phyloP scores from a whole-genome alignment of 2,329 filamentous ascomycete species.

The Fusarium albidum region DNA sequence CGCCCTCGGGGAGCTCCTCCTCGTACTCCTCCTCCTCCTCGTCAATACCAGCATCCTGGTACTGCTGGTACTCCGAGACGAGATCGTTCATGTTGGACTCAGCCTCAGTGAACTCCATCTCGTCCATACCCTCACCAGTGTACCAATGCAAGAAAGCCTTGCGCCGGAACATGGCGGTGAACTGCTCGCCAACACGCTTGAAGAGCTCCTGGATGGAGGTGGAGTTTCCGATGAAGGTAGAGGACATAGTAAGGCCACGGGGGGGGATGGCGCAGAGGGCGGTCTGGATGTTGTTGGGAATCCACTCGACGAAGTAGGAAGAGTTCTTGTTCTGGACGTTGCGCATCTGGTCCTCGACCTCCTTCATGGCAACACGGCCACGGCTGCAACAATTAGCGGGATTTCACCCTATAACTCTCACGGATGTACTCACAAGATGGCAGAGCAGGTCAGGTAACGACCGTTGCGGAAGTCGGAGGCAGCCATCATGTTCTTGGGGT shows the following conservation, averaged over 20 bases:
- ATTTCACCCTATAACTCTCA: background rate
- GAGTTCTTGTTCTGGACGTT: conserved; percentile 99
- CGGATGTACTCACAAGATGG: conserved; percentile 79
- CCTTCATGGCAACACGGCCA: conserved; percentile 99
- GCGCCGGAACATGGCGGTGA: conserved; percentile 99
- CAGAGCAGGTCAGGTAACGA: conserved; percentile 98
- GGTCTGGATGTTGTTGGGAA: conserved; percentile 99
- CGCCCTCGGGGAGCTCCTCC: conserved; percentile 84
- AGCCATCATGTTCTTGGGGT: conserved; percentile 99
- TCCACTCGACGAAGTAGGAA: conserved; percentile 99
- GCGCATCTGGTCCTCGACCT: conserved; percentile 99
- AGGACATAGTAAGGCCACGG: conserved; percentile 98
- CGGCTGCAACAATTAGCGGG: conserved; percentile 64
- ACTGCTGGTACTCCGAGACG: conserved; percentile 99
- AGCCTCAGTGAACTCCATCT: conserved; percentile 99
- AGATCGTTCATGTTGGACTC: conserved; percentile 99
- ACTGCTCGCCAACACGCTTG: conserved; percentile 99
- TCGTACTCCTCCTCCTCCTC: conserved; percentile 97
- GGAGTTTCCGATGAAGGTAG: conserved; percentile 98
- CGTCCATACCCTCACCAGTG: conserved; percentile 99
- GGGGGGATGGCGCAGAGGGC: conserved; percentile 99
- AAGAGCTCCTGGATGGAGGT: conserved; percentile 99
- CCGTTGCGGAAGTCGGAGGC: conserved; percentile 99
- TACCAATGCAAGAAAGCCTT: conserved; percentile 99
- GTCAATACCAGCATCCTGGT: conserved; percentile 98